Percentiles rank a stretch among this genome's conserved stretches.
Evolutionary conservation across 805 yeast genomes (phyloP).

Genomic region (Maudiozyma pseudohumilis): DNA sequence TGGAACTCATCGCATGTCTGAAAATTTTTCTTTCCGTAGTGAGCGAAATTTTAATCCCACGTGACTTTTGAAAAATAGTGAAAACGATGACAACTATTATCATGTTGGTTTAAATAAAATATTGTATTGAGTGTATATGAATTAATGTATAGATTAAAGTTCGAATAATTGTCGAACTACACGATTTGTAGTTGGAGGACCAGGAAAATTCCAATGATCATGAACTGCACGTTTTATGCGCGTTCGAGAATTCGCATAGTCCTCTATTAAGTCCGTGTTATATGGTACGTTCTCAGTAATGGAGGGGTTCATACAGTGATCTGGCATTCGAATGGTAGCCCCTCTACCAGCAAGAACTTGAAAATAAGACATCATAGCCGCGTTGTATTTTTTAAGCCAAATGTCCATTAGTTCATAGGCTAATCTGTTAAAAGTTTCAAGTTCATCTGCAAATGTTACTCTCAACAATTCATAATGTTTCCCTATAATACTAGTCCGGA

Average conservation of each 20-base stretch:
- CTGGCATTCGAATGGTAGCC: conserved; percentile 15
- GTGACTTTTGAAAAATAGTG: no score
- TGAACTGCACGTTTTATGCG: conserved; percentile 24
- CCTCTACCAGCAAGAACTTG: conserved; percentile 27
- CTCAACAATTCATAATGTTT: conserved; percentile 24
- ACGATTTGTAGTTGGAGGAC: conserved; percentile 17
- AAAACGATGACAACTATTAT: no score
- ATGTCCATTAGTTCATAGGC: conserved; percentile 9
- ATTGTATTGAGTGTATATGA: not conserved
- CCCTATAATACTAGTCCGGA: conserved; percentile 21
- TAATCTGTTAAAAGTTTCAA: conserved; percentile 22
- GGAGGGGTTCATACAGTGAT: no score
- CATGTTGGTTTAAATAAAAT: no score
- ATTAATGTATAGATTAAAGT: conserved; percentile 8
- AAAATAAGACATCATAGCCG: conserved; percentile 23
- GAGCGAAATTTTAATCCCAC: no score
- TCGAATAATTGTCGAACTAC: conserved; percentile 23
- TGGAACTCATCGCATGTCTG: no score
- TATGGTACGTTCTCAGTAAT: no score
- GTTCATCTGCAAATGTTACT: conserved; percentile 22
- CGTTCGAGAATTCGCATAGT: conserved; percentile 24
- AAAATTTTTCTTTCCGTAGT: no score
- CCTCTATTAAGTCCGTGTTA: conserved; percentile 32
- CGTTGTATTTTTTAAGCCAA: conserved; percentile 17
- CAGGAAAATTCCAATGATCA: conserved; percentile 19